These are phyloP conservation scores for Umbelopsis ramanniana DNA, from an alignment of 192 early-diverging fungal genomes.

Conservation along the genomic window DNA sequence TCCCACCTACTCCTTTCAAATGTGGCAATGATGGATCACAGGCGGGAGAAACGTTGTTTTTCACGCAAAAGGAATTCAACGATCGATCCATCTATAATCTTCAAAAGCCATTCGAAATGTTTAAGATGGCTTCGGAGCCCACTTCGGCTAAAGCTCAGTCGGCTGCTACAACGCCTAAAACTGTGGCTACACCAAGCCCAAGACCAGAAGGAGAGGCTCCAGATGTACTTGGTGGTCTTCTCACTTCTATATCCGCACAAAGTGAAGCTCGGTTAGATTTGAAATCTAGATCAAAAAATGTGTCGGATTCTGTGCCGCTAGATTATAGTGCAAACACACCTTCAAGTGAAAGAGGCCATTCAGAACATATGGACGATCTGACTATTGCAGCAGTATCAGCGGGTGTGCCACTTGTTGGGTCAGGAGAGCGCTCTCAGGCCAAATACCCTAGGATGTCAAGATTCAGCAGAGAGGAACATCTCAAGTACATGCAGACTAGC, in stretches of 20 bases:
- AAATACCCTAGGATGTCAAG: neutral
- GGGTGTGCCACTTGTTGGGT: neutral
- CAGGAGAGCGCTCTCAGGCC: neutral
- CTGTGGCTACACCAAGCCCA: neutral
- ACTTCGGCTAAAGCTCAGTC: neutral
- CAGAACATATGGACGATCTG: neutral
- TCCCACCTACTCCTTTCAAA: conserved; percentile 5
- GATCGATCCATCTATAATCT: neutral
- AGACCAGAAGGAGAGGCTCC: neutral
- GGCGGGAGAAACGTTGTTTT: neutral
- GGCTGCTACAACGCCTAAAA: neutral
- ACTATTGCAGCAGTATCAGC: neutral
- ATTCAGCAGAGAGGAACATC: conserved; percentile 9
- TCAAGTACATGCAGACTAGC: conserved; percentile 1
- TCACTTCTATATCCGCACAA: neutral
- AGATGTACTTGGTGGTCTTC: conserved; percentile 2
- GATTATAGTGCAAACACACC: neutral
- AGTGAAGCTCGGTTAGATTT: neutral
- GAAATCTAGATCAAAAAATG: neutral
- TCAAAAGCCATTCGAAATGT: neutral
- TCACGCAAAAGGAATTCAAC: neutral
- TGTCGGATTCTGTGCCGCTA: neutral
- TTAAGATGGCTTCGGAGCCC: neutral
- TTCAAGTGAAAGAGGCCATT: neutral
- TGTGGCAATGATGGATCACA: neutral